Evolutionary conservation across 2,329 filamentous ascomycete species (phyloP), one percentile per base, ranked within the genome.

Genomic region (Botrytis byssoidea): DNA sequence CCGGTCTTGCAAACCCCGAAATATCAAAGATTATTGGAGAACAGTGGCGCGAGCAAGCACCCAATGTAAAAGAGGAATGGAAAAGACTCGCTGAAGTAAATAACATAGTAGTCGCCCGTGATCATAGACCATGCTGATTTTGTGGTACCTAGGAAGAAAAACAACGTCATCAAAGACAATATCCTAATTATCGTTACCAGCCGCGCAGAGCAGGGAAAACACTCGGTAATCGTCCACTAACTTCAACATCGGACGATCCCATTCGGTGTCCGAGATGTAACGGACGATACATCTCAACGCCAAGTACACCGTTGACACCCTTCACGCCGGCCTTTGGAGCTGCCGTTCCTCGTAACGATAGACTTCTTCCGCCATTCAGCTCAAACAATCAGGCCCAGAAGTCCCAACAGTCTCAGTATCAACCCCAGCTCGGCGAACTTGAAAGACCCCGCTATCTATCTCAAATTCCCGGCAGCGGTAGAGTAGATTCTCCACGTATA

Each of bases 1-100:
- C 95, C n/a, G 93, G 94, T 63, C 89, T 98, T 77, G 91, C 95
- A 64, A 98, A 98, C 83, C 95, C 95, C 4, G 94, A 98, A 70
- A 97, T 98, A 79, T 98, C 95, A 77, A 98, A 98, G 83, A 97
- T 98, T 79, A 97, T 98, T 78, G 95, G 95, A 57, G 80, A 81
- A 82, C 92, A 95, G 88, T 99, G 96, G 96, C 90, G 92, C 79
- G 88, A 90, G 73, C 91, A 97, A 80, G 84, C 90, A 6, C 87
- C 91, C 37, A 89, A 92, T 71, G 87, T 91, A 73, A 97, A 97
- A 83, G 89, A 90, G 76, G 88, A 91, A 81, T 99, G 96, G 96
- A 97, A 96, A 82, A 87, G 88, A 75, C 88, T 97, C 73, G 96
- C 96, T 74, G 94, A 97, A 84, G 93, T 91, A 83, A 76, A 79